Conservation (phyloP, 2,329 filamentous ascomycete genomes). For the Chlorencoelia australis region DNA sequence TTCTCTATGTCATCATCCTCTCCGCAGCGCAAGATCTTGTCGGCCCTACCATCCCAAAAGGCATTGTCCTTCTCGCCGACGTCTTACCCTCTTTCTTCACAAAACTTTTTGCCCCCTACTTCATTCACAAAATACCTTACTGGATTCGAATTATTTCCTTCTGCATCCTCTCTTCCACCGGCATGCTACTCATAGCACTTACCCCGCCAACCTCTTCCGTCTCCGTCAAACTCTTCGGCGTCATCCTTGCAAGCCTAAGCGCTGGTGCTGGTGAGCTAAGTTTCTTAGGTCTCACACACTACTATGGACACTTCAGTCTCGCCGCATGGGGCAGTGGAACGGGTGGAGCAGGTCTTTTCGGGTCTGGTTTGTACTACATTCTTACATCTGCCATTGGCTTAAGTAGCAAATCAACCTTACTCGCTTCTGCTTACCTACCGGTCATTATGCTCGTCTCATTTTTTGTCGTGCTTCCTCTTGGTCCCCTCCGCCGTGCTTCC, state of each 20-base stretch:
- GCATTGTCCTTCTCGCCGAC: conserved; percentile 84
- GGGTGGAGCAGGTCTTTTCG: conserved; percentile 76
- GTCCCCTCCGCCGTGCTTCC: conserved; percentile 44
- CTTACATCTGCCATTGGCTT: conserved; percentile 73
- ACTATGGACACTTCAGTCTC: conserved; percentile 78
- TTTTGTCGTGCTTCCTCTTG: conserved; percentile 68
- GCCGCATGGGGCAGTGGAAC: conserved; percentile 91
- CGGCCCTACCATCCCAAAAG: conserved; percentile 76
- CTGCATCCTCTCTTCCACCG: conserved; percentile 62
- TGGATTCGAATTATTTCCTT: conserved; percentile 63
- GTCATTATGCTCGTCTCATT: conserved; percentile 77
- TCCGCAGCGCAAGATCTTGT: conserved; percentile 93
- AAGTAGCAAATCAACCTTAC: conserved; percentile 61
- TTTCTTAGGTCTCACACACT: conserved; percentile 86
- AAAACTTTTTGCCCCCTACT: conserved; percentile 85
- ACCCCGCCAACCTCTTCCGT: conserved; percentile 60
- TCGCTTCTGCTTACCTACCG: conserved; percentile 72
- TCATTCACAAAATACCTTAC: conserved; percentile 84
- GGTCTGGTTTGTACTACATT: conserved; percentile 78
- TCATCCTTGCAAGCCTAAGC: conserved; percentile 75
- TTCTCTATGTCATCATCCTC: conserved; percentile 94
- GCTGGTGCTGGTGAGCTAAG: conserved; percentile 83
- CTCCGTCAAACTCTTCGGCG: conserved; percentile 67
- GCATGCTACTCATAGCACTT: conserved; percentile 83
- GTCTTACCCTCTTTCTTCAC: conserved; percentile 82